Base-by-base conservation (phyloP, 208 protist species). In the Trypanosoma cruzi region DNA sequence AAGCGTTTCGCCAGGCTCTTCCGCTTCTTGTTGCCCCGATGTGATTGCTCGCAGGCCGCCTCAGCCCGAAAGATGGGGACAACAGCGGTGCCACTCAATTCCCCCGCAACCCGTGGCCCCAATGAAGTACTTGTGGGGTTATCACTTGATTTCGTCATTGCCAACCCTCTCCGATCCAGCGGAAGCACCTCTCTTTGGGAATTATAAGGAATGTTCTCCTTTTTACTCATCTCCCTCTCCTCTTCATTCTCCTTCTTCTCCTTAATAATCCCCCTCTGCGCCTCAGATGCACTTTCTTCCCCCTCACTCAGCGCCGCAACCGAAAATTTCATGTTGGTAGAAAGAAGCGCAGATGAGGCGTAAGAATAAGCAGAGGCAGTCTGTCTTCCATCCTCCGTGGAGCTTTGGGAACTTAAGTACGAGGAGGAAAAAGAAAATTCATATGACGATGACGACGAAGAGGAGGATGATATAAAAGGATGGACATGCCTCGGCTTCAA, bases 61-160 rank as follows among this genome's bases (percentile, higher is more conserved):
- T 73, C 68, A 7, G 68, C 68, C 13, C 66, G 68, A 66, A 73
- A 73, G 16, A 73, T 37, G n/a, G 68, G 68, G 11, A 59, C 18
- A 13, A 65, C 24, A 29, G 57, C 31, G 3, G 67, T 58, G 44
- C 31, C 34, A 22, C 4, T 11, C 42, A 53, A 59, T 28, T 16
- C 24, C 0, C 18, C 26, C 2, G 56, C n/a, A 1, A 36, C 11
- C 34, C n/a, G 20, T 14, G 16, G 52, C 26, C 3, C 52, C 24
- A 57, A 4, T 2, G 14, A 32, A 57, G 4, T 20, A 44, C 40
- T 44, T 14, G 40, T 44, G 40, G 18, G 18, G 1, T 44, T 44
- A 7, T 16, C 40, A 4, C 13, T 7, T 13, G 11, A 14, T 13
- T 14, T 1, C 40, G 8, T 14, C 18, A 14, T 40, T 20, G 46